phyloP scores from a whole-genome alignment of 169 alveolate genomes.

The Babesia divergens region DNA sequence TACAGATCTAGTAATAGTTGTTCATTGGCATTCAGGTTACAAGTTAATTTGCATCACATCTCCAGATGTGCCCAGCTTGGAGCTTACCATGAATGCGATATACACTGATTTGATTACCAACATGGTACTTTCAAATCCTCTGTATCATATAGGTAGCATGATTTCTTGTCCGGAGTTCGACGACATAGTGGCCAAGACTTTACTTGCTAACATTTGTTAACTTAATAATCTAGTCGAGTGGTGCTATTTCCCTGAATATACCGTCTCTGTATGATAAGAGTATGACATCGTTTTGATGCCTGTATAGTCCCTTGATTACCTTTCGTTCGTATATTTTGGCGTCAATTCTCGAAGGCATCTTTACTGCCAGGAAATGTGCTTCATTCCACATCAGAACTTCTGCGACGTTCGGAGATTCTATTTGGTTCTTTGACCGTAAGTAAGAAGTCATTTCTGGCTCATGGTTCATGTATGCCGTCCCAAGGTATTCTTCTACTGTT shows the following conservation, averaged over 20 bases:
- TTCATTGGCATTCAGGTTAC: slow-evolving; percentile 31
- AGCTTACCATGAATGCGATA: slow-evolving; percentile 43
- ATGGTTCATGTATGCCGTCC: slow-evolving; percentile 25
- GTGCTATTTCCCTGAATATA: slow-evolving; percentile 1
- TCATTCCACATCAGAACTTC: slow-evolving; percentile 5
- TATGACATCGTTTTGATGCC: not conserved
- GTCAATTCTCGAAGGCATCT: slow-evolving; percentile 24
- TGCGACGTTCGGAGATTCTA: not conserved
- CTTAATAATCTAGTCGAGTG: slow-evolving; percentile 12
- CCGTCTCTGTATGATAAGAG: slow-evolving; percentile 57
- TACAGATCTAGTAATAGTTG: not conserved
- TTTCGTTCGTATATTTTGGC: slow-evolving; percentile 29
- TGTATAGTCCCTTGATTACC: slow-evolving; percentile 28
- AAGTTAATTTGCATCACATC: slow-evolving; percentile 58
- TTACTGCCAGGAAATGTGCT: slow-evolving; percentile 3
- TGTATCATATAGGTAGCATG: slow-evolving; percentile 30
- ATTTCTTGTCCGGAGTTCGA: slow-evolving; percentile 39
- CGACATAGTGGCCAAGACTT: slow-evolving; percentile 28
- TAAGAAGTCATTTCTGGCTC: slow-evolving; percentile 20
- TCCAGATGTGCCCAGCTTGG: slow-evolving; percentile 45
- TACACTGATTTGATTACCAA: slow-evolving; percentile 46
- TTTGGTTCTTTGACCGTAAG: not conserved
- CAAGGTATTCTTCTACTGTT: slow-evolving; percentile 28
- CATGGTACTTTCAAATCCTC: slow-evolving; percentile 48
- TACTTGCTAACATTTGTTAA: slow-evolving; percentile 11